Evolutionary conservation across 805 yeast genomes (phyloP), one percentile per base, ranked within the genome.

Genomic region (Kodamaea leandrae): DNA sequence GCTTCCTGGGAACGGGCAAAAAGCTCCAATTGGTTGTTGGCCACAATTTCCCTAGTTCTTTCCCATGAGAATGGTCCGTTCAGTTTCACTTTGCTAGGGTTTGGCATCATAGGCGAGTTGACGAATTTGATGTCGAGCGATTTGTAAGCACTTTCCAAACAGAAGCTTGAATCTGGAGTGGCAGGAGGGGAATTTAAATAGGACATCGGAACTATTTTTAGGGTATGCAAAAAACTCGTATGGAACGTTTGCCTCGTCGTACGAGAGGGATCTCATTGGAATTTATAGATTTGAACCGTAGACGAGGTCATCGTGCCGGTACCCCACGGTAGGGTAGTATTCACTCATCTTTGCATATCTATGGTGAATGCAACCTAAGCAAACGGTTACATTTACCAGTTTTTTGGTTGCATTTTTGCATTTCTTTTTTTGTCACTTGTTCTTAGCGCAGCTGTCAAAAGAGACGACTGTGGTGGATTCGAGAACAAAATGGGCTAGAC

Each of bases 1-100:
- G 63, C 68, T 18, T 52, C 61, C 10, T 60, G 56, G 4, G 78
- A 70, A 47, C 90, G 64, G 34, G 77, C 76, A 38, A 82, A 63
- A 18, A 54, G 51, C 26, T 73, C 74, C 29, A 81, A 63, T 32
- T 68, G 60, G 42, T 77, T 77, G 5, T 60, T 44, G 0, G 43
- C 43, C 2, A 79, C 63, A 16, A 74, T 61, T 8, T 60, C 47
- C 26, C 54, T 49, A 6, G 71, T 63, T 33, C 71, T 68, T 7
- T 55, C 54, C 81, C 84, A 80, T 2, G 67, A 51, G 47, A 75
- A 71, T 2, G 80, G 77, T 13, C 50, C 41, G 10, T 52, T 55
- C 35, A 44, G 42, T 24, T 54, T 49, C 36, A 61, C 48, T 46
- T 68, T 68, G 40, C 64, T 59, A 1, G 70, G 56, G 13, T 58